phyloP scores from a whole-genome alignment of 2,329 filamentous ascomycete species.

The Zasmidium angulare region DNA sequence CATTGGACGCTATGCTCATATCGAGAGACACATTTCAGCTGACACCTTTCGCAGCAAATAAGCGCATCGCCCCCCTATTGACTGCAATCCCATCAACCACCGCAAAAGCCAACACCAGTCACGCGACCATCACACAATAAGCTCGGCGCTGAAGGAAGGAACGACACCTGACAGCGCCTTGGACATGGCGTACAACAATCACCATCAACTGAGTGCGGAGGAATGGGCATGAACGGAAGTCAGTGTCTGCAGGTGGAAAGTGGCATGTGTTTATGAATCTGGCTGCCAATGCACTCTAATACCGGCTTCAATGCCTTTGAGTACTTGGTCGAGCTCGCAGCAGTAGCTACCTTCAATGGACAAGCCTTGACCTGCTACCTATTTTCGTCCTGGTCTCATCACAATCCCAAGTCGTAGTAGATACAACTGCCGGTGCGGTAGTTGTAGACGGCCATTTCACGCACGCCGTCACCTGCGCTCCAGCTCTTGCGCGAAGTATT shows the following conservation, averaged over 20 bases:
- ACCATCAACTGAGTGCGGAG: constrained; percentile 21
- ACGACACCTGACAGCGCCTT: constrained; percentile 34
- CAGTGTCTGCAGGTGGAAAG: constrained; percentile 16
- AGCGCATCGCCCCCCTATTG: constrained; percentile 44
- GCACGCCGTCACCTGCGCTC: constrained; percentile 50
- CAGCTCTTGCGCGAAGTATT: constrained; percentile 60
- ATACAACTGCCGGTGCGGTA: constrained; percentile 81
- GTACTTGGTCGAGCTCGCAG: constrained; percentile 12
- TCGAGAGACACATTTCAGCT: constrained; percentile 1
- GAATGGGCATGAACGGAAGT: constrained; percentile 16
- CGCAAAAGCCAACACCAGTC: constrained; percentile 26
- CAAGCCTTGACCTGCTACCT: constrained; percentile 18
- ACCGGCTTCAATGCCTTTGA: constrained; percentile 33
- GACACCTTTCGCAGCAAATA: constrained; percentile 38
- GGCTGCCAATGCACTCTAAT: constrained; percentile 26
- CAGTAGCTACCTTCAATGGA: constrained; percentile 18
- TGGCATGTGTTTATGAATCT: constrained; percentile 15
- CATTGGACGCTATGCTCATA: constrained; percentile 21
- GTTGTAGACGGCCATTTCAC: constrained; percentile 87
- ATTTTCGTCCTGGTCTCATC: background rate
- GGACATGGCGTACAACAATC: constrained; percentile 19
- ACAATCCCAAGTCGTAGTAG: constrained; percentile 71
- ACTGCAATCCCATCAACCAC: constrained; percentile 25
- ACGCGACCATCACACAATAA: constrained; percentile 33
- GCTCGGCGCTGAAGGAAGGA: constrained; percentile 35